Base-by-base conservation (phyloP, 169 alveolate genomes). In the Besnoitia besnoiti region DNA sequence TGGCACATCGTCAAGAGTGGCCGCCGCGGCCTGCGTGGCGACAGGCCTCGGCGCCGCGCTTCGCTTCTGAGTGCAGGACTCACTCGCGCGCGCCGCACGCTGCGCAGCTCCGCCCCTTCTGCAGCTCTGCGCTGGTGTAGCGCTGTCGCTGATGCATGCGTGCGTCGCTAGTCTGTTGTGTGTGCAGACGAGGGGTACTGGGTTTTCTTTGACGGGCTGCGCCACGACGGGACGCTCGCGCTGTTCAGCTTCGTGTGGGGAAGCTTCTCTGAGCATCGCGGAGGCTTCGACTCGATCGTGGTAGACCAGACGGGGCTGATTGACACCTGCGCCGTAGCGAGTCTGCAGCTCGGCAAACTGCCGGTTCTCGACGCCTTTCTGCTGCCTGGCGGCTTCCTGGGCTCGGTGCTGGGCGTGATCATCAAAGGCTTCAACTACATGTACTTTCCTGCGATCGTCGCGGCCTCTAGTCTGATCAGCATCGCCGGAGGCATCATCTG, bases 121-220 rank as follows among this genome's bases (percentile, higher is more conserved):
- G 55, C 55, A 5, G 5, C 55, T 5, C 55, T 14, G 14, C 24
- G 55, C 55, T 49, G 24, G 55, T 14, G 5, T 49, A 49, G 5
- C 14, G 24, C 73, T 55, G 21, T 33, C 16, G 10, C 16, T 10
- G 16, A 27, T 8, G n/a, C 5, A 10, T 55, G 73, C 27, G 73
- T 16, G 30, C 27, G 21, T 55, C 73, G 35, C n/a, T 55, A 21
- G 16, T 49, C 55, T 49, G 8, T n/a, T n/a, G n/a, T 51, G n/a
- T 51, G 42, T 73, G 24, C 84, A 73, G 84, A 73, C 33, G 84
- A 73, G 33, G 84, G 84, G 27, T 73, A 73, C 84, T 73, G 84
- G 84, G 27, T 27, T 5, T 73, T 73, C 44, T 33, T 73, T 30
- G 84, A 73, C 46, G 84, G 84, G 30, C 46, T 73, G 0, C 47